Percentiles rank a stretch among this genome's conserved stretches.
phyloP scores from a whole-genome alignment of 768 basidiomycete species.

The Podaxis carcinomalis region DNA sequence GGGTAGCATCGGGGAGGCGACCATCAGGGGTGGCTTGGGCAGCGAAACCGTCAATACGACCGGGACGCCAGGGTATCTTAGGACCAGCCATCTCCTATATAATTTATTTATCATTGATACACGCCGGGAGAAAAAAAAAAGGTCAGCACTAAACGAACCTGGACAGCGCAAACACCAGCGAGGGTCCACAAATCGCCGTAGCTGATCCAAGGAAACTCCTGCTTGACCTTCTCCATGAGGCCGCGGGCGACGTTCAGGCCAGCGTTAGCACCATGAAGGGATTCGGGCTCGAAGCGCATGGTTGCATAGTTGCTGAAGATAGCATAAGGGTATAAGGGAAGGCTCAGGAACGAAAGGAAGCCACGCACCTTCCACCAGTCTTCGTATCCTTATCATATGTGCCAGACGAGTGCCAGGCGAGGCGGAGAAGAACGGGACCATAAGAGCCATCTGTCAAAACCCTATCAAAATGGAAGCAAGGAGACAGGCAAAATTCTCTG shows the following conservation, averaged over 20 bases:
- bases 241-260: slow-evolving; percentile 78
- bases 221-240: slow-evolving; percentile 83
- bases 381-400: slow-evolving; percentile 81
- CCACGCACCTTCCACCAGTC: slow-evolving; percentile 72
- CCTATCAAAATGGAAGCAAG: slow-evolving; percentile 12
- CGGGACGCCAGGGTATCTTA: slow-evolving; percentile 89
- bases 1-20: slow-evolving; percentile 82
- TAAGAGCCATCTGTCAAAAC: slow-evolving; percentile 71
- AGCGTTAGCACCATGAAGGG: slow-evolving; percentile 78
- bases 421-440: slow-evolving; percentile 81
- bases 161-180: slow-evolving; percentile 85
- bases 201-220: slow-evolving; percentile 88
- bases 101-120: neutral
- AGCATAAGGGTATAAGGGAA: slow-evolving; percentile 10
- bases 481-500: slow-evolving; percentile 4
- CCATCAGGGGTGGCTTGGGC: slow-evolving; percentile 79
- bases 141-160: slow-evolving; percentile 32
- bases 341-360: neutral
- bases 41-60: slow-evolving; percentile 83
- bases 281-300: slow-evolving; percentile 94
- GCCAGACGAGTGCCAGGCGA: slow-evolving; percentile 94
- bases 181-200: slow-evolving; percentile 98
- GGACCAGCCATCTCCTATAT: slow-evolving; percentile 86
- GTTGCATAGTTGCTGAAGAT: slow-evolving; percentile 86
- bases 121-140: neutral